Evolutionary conservation across 2,329 filamentous ascomycete genomes (phyloP).

Genomic region (Chrysoporthe deuterocubensis): DNA sequence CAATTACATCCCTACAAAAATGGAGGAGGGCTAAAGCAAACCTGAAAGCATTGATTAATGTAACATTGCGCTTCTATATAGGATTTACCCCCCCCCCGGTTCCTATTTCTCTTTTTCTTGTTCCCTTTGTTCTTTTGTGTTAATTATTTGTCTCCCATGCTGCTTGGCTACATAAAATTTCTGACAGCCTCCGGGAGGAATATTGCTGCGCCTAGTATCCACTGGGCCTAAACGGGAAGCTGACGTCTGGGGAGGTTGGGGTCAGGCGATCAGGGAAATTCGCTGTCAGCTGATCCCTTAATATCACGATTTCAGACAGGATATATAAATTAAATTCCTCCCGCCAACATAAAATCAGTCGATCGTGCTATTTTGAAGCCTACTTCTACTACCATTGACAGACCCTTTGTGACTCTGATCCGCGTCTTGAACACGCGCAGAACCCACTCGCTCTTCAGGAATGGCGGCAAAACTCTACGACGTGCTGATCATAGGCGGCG

Average conservation of each 20-base stretch:
- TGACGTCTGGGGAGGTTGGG: background rate
- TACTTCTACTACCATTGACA: background rate
- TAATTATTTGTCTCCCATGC: too few species aligned
- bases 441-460: background rate
- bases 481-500: constrained; percentile 56
- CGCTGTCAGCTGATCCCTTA: background rate
- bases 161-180: too few species aligned
- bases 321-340: background rate
- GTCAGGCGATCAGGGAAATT: background rate
- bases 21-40: too few species aligned
- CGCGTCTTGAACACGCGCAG: background rate
- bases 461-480: constrained; percentile 19
- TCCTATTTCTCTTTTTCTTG: background rate
- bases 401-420: background rate
- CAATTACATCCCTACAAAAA: too few species aligned
- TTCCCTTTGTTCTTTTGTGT: too few species aligned
- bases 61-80: too few species aligned
- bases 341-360: background rate
- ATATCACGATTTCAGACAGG: background rate
- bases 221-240: background rate
- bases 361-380: too few species aligned
- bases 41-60: too few species aligned
- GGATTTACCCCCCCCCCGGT: too few species aligned
- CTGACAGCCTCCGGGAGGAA: too few species aligned
- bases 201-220: background rate